Conservation (phyloP, 345 rosid genomes). For the Erysimum cheiranthoides region DNA sequence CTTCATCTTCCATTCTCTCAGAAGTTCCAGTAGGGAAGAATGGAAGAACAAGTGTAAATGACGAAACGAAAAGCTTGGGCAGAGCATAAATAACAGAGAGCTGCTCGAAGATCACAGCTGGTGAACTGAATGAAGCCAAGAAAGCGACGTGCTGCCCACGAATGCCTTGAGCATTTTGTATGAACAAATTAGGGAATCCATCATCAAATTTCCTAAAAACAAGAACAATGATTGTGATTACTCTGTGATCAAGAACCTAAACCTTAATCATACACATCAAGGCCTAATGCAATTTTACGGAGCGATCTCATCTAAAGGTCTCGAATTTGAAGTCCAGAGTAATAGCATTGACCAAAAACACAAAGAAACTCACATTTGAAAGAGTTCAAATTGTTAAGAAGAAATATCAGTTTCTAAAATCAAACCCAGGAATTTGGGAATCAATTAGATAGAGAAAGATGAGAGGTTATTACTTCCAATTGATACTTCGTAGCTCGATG, state of each 20-base stretch:
- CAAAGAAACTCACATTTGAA: background rate
- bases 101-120: conserved; percentile 90
- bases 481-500: conserved; percentile 83
- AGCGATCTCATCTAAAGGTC: background rate
- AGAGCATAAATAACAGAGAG: conserved; percentile 88
- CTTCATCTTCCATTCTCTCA: conserved; percentile 99
- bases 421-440: background rate
- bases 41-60: conserved; percentile 92
- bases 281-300: background rate
- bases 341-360: conserved; percentile 7
- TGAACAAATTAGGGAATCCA: conserved; percentile 93
- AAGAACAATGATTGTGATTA: background rate
- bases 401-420: background rate
- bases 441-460: background rate
- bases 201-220: conserved; percentile 78
- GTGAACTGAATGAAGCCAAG: conserved; percentile 93
- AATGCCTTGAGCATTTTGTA: conserved; percentile 92
- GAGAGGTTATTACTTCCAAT: conserved; percentile 66
- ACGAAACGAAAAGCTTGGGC: conserved; percentile 89
- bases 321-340: conserved; percentile 13
- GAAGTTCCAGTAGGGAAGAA: conserved; percentile 98
- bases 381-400: background rate
- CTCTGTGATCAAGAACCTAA: conserved; percentile 12
- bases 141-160: conserved; percentile 94
- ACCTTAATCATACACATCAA: background rate